Percentiles rank a stretch among this genome's conserved stretches.
Evolutionary conservation across 108 stramenopile species (phyloP).

Genomic region (Asterionellopsis glacialis): DNA sequence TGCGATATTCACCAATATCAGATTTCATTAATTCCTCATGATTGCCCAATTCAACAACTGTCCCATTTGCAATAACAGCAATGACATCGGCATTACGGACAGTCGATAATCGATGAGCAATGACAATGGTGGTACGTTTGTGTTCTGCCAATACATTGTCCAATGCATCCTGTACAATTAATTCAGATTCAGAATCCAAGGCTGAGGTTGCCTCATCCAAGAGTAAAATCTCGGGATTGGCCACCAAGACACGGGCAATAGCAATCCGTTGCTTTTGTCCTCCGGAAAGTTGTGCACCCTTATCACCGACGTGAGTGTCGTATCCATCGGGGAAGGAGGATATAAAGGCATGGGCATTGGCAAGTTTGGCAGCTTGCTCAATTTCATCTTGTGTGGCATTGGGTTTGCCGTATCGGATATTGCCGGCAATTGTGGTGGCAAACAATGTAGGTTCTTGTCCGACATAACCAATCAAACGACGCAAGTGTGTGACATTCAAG

Average conservation of each 20-base stretch:
- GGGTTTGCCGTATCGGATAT: constrained; percentile 84
- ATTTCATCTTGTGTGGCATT: constrained; percentile 63
- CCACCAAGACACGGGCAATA: constrained; percentile 82
- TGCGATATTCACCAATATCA: constrained; percentile 50
- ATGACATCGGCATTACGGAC: constrained; percentile 83
- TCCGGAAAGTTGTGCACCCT: constrained; percentile 39
- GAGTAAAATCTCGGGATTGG: constrained; percentile 71
- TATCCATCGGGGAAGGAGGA: constrained; percentile 63
- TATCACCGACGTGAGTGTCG: constrained; percentile 58
- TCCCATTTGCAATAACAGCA: constrained; percentile 63
- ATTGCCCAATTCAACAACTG: constrained; percentile 86
- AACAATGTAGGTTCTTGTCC: constrained; percentile 93
- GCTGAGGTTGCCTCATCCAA: constrained; percentile 86
- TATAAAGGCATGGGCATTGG: constrained; percentile 92
- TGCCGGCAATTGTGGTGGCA: constrained; percentile 83
- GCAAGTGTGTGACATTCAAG: constrained; percentile 73
- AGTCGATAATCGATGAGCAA: constrained; percentile 87
- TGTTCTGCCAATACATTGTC: constrained; percentile 48
- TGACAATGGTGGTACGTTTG: constrained; percentile 53
- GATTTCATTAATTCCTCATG: constrained; percentile 77
- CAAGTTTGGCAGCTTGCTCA: constrained; percentile 77
- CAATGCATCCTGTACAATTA: constrained; percentile 74
- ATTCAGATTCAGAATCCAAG: constrained; percentile 73
- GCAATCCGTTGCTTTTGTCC: constrained; percentile 78
- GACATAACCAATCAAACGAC: constrained; percentile 88